A percentile compares a stretch with the other conserved stretches of the same genome.
These are phyloP conservation scores for Heritiera littoralis DNA, from an alignment of 345 rosid genomes.

Conservation along the genomic window DNA sequence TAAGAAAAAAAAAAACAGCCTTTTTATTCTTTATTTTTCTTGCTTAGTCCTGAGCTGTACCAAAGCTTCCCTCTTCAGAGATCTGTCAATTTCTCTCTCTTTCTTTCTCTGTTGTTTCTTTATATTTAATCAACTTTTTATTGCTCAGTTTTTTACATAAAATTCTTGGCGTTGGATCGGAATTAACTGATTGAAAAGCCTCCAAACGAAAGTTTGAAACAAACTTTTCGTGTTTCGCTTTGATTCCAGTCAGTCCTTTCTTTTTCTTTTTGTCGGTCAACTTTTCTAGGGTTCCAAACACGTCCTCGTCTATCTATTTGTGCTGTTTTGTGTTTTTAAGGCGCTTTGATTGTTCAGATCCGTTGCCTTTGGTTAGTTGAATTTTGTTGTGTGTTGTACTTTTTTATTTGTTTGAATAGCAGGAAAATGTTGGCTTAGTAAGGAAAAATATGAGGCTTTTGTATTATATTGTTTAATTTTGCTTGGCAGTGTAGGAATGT, in stretches of 20 bases:
- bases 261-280: background rate
- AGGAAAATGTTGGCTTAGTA: background rate
- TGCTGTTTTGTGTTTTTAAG: conserved; percentile 8
- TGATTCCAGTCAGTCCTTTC: conserved; percentile 28
- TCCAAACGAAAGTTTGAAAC: background rate
- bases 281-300: conserved; percentile 17
- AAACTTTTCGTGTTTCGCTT: background rate
- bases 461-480: background rate
- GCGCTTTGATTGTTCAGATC: conserved; percentile 36
- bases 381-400: background rate
- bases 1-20: background rate
- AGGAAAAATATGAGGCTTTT: background rate
- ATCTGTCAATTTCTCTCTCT: conserved; percentile 27
- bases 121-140: background rate
- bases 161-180: conserved; percentile 15
- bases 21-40: background rate
- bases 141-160: background rate
- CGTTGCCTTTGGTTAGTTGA: conserved; percentile 23
- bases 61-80: conserved; percentile 25
- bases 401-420: conserved; percentile 1
- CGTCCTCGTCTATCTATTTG: background rate
- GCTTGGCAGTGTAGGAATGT: background rate
- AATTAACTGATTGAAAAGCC: background rate
- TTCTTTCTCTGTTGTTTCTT: background rate
- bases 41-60: conserved; percentile 37